phyloP scores from a whole-genome alignment of 2,329 filamentous ascomycete species.

The Paradendryphiella salina region DNA sequence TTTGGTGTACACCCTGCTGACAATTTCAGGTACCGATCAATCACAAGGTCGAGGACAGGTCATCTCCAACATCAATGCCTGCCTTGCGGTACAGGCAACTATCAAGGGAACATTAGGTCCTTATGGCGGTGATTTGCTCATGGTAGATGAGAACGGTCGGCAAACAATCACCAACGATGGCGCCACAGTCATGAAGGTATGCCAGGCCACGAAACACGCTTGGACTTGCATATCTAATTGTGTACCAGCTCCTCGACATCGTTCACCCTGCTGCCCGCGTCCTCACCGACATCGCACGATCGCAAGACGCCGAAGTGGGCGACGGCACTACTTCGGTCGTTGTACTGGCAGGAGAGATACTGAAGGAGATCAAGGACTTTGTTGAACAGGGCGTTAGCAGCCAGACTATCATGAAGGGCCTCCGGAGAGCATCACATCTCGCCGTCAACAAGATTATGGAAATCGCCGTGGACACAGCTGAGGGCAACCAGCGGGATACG shows the following conservation, averaged over 20 bases:
- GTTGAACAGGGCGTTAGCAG: constrained; percentile 97
- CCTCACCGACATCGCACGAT: constrained; percentile 96
- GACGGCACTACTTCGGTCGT: constrained; percentile 98
- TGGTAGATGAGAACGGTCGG: constrained; percentile 92
- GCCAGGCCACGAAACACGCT: neutral
- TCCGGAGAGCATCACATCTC: constrained; percentile 83
- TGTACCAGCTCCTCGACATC: constrained; percentile 85
- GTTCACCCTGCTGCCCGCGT: constrained; percentile 96
- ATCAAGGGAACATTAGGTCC: constrained; percentile 95
- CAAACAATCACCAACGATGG: constrained; percentile 99
- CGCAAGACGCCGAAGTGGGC: constrained; percentile 98
- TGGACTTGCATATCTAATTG: constrained; percentile 6
- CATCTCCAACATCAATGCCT: constrained; percentile 97
- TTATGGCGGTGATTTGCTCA: constrained; percentile 92
- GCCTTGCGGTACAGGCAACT: constrained; percentile 90
- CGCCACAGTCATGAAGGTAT: constrained; percentile 97
- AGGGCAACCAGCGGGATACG: constrained; percentile 83
- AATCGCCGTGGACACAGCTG: constrained; percentile 83
- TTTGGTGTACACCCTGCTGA: constrained; percentile 24
- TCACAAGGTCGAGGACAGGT: constrained; percentile 97
- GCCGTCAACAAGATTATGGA: constrained; percentile 99
- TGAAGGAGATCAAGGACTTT: constrained; percentile 94
- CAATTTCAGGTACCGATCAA: constrained; percentile 78
- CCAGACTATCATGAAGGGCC: constrained; percentile 95
- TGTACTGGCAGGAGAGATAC: constrained; percentile 92